These are phyloP conservation scores for Lipomyces lipofer DNA, from an alignment of 805 yeast species.

Conservation along the genomic window DNA sequence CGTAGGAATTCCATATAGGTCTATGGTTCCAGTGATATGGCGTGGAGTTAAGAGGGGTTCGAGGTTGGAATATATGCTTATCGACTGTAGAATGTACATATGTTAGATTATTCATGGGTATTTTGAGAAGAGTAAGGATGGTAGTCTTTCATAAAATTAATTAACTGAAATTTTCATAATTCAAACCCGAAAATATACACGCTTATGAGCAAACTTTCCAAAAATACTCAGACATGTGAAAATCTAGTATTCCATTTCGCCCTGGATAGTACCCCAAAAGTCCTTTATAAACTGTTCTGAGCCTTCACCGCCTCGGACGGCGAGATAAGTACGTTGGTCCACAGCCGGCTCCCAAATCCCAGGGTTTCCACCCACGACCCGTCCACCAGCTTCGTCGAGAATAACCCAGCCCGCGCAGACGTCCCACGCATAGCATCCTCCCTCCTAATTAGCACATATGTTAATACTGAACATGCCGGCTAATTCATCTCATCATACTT, in stretches of 20 bases:
- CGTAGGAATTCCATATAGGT: constrained; percentile 32
- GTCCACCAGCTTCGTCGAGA: constrained; percentile 59
- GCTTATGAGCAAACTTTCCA: too few relatives aligned
- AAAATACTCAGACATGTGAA: too few relatives aligned
- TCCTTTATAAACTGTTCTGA: constrained; percentile 50
- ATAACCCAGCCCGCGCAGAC: constrained; percentile 70
- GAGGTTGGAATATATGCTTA: too few relatives aligned
- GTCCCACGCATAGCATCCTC: constrained; percentile 71
- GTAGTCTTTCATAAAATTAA: too few relatives aligned
- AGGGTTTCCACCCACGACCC: constrained; percentile 55
- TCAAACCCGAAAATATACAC: too few relatives aligned
- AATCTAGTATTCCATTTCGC: constrained; percentile 45
- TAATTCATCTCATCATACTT: background rate
- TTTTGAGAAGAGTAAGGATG: too few relatives aligned
- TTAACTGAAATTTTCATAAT: too few relatives aligned
- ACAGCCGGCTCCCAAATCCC: constrained; percentile 52
- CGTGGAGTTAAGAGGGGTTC: too few relatives aligned
- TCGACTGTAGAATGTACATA: too few relatives aligned
- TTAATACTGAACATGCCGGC: background rate
- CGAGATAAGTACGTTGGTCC: constrained; percentile 55
- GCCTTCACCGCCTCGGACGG: constrained; percentile 55
- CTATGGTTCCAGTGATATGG: too few relatives aligned
- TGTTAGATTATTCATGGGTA: too few relatives aligned
- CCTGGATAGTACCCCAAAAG: constrained; percentile 54
- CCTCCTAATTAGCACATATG: constrained; percentile 57